Conservation (phyloP, 2,329 filamentous ascomycete genomes). For the Mariannaea elegans region DNA sequence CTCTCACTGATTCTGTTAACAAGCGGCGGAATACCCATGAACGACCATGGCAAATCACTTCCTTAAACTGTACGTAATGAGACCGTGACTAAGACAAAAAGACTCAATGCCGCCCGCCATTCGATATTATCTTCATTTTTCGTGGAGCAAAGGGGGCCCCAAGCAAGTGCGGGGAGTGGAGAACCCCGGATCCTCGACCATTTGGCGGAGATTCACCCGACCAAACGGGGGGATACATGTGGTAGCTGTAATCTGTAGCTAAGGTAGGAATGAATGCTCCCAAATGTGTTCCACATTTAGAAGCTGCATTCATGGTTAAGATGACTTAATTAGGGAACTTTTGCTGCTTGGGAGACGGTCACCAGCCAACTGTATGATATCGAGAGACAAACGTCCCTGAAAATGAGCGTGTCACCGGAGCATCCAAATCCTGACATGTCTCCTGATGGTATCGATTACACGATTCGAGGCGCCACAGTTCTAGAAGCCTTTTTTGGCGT, state of each 20-base stretch:
- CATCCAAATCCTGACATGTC: neutral
- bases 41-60: slow-evolving; percentile 7
- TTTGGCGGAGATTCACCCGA: slow-evolving; percentile 12
- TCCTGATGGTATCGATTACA: neutral
- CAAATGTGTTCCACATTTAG: no score
- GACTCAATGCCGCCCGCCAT: neutral
- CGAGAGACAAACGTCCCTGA: neutral
- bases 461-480: neutral
- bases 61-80: slow-evolving; percentile 3
- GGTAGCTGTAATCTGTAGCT: slow-evolving; percentile 1
- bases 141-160: slow-evolving; percentile 13
- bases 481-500: neutral
- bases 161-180: slow-evolving; percentile 18
- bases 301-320: neutral
- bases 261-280: no score
- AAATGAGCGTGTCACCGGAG: neutral
- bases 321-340: neutral
- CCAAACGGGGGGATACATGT: neutral
- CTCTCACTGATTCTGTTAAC: neutral
- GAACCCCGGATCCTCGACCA: slow-evolving; percentile 17
- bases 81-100: slow-evolving; percentile 5
- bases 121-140: slow-evolving; percentile 5
- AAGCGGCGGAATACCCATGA: neutral
- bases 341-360: neutral
- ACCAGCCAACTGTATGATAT: neutral